Evolutionary conservation across 1,139 yeast species (phyloP).

Genomic region (Yamadazyma aaseri): DNA sequence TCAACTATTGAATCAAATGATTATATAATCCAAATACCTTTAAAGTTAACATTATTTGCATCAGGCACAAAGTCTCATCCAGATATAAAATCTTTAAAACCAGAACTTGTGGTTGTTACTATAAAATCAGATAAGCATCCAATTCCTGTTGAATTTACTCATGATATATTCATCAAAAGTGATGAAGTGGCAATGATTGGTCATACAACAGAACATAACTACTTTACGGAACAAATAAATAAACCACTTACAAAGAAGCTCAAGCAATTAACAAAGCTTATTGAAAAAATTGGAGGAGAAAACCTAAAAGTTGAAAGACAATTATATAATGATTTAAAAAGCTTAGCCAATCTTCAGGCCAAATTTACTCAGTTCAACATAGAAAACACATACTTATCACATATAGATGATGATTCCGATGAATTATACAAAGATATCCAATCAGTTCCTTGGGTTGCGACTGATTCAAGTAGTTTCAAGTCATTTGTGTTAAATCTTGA

Average conservation of each 20-base stretch:
- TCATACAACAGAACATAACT: conserved; percentile 21
- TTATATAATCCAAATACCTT: conserved; percentile 31
- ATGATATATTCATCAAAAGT: conserved; percentile 38
- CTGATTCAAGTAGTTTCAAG: conserved; percentile 8
- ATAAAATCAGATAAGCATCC: conserved; percentile 33
- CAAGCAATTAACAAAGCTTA: conserved; percentile 27
- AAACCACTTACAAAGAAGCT: conserved; percentile 30
- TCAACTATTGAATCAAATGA: conserved; percentile 11
- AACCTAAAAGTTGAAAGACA: conserved; percentile 34
- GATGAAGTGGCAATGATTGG: conserved; percentile 22
- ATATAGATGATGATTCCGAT: neutral
- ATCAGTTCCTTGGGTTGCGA: conserved; percentile 20
- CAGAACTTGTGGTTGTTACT: conserved; percentile 40
- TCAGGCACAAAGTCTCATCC: conserved; percentile 14
- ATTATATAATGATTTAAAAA: conserved; percentile 36
- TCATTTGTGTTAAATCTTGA: conserved; percentile 28
- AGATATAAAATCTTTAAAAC: conserved; percentile 31
- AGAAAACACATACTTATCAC: conserved; percentile 1
- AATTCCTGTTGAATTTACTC: conserved; percentile 43
- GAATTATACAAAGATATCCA: conserved; percentile 11
- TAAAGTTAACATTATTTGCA: conserved; percentile 32
- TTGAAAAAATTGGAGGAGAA: conserved; percentile 37
- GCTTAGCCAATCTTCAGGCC: conserved; percentile 31
- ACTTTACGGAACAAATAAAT: conserved; percentile 33
- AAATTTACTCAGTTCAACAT: conserved; percentile 13